phyloP scores from a whole-genome alignment of 352 stramenopile genomes.

The Globisporangium megalacanthum region DNA sequence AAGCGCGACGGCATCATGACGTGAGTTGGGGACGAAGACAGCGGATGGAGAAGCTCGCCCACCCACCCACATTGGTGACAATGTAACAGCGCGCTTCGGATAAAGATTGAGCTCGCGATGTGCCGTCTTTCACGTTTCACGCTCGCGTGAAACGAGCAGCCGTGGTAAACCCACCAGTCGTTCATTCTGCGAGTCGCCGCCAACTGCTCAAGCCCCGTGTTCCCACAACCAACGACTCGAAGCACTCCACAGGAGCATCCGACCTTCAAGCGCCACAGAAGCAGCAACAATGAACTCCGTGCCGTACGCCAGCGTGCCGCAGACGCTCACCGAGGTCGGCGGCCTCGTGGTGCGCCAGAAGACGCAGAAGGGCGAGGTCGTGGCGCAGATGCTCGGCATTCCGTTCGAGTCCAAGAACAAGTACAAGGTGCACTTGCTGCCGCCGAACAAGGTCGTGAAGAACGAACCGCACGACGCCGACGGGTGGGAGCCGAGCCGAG shows the following conservation, averaged over 20 bases:
- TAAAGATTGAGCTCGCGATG: too few relatives aligned
- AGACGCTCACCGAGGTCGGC: conserved; percentile 27
- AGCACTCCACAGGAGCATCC: not conserved
- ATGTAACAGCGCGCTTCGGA: too few relatives aligned
- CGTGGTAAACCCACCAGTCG: too few relatives aligned
- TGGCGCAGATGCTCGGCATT: conserved; percentile 44
- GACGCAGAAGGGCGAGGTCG: conserved; percentile 36
- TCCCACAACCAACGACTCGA: not conserved
- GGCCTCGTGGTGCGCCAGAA: conserved; percentile 53
- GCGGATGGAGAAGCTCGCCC: not conserved
- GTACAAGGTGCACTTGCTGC: conserved; percentile 44
- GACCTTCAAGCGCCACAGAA: too few relatives aligned
- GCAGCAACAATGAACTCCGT: conserved; percentile 2
- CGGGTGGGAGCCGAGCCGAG: conserved; percentile 35
- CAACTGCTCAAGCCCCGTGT: not conserved
- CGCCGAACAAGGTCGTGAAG: conserved; percentile 45
- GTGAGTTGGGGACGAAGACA: not conserved
- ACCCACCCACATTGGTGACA: too few relatives aligned
- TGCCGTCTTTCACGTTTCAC: too few relatives aligned
- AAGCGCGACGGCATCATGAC: too few relatives aligned
- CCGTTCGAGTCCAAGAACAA: conserved; percentile 58
- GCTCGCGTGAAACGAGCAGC: too few relatives aligned
- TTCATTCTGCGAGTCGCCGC: not conserved
- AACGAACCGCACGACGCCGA: conserved; percentile 32
- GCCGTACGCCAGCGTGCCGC: conserved; percentile 19